A percentile compares a stretch with the other conserved stretches of the same genome.
Conservation (phyloP, 2,329 filamentous ascomycete genomes). For the Colletotrichum euphorbiae region DNA sequence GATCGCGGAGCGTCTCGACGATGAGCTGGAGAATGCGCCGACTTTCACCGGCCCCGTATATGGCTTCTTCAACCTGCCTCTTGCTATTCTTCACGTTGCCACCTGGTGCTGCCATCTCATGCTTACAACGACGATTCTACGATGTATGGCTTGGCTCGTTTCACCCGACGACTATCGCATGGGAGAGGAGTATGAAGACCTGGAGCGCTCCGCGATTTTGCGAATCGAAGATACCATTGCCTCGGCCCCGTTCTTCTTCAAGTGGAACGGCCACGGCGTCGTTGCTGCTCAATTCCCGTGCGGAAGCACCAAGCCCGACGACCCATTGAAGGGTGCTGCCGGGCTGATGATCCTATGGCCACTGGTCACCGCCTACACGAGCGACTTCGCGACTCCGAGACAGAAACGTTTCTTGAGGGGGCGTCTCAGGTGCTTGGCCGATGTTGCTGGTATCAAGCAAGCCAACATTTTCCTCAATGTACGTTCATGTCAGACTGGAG, state of each 20-base stretch:
- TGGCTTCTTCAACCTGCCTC: slow-evolving; percentile 41
- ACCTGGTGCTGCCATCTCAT: slow-evolving; percentile 42
- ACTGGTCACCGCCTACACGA: slow-evolving; percentile 39
- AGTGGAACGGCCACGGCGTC: slow-evolving; percentile 41
- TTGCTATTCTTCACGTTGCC: slow-evolving; percentile 41
- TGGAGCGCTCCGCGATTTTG: slow-evolving; percentile 37
- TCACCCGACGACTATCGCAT: slow-evolving; percentile 39
- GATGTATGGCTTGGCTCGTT: slow-evolving; percentile 43
- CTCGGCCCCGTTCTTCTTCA: slow-evolving; percentile 40
- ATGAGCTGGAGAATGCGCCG: slow-evolving; percentile 29
- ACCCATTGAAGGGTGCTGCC: slow-evolving; percentile 41
- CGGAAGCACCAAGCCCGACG: slow-evolving; percentile 31
- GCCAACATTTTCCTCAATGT: slow-evolving; percentile 42
- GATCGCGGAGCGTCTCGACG: slow-evolving; percentile 32
- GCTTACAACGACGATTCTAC: slow-evolving; percentile 42
- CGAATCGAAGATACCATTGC: slow-evolving; percentile 42
- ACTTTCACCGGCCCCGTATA: slow-evolving; percentile 39
- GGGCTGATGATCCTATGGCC: slow-evolving; percentile 41
- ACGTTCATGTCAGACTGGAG: not conserved
- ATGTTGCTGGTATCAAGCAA: slow-evolving; percentile 42
- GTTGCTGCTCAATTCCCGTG: slow-evolving; percentile 39
- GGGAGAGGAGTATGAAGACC: slow-evolving; percentile 40
- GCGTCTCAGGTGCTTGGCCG: slow-evolving; percentile 40
- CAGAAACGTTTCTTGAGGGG: slow-evolving; percentile 41
- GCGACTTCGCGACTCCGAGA: slow-evolving; percentile 41